Evolutionary conservation across 169 alveolate genomes (phyloP), one percentile per base, ranked within the genome.

Genomic region (Eimeria sp.): DNA sequence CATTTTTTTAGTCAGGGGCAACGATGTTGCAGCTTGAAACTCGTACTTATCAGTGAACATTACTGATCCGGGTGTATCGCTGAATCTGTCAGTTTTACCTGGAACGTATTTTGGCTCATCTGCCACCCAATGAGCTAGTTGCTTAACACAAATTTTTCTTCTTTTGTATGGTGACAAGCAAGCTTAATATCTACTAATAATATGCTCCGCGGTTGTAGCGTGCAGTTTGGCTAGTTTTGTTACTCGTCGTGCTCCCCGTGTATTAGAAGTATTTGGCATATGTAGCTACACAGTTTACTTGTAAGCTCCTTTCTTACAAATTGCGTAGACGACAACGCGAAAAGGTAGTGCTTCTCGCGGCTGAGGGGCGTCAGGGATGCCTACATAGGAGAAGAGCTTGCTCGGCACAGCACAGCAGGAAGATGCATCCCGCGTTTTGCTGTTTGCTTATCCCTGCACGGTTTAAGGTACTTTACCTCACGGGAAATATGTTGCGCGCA

Each of bases 1-100:
- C 62, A 18, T 43, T 43, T 76, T 76, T 76, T 76, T 37, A 74
- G 85, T 76, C 33, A 76, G 60, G 85, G 85, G 64, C 20, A 62
- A 76, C 40, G 85, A 40, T 18, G 40, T 49, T 43, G 52, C 78
- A 68, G 33, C 10, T 37, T 76, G 85, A 49, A 49, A 49, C 37
- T 11, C 64, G 40, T 76, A 37, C 20, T 72, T 27, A 10, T 20
- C 85, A 76, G 33, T 40, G 85, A 25, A 18, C 85, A 74, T 16
- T 16, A 11, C 58, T 20, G 83, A 40, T 0, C 23, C 83, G 58
- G 56, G 56, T 74, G 13, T 74, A 40, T 74, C 83, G 85, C 85
- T 30, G 82, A 76, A 76, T 43, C 85, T 76, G 85, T 76, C 64
- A 33, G 64, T 20, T 37, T 40, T 46, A 10, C 78, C 33, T 68